Base-by-base conservation (phyloP, 2,329 filamentous ascomycete genomes). In the Exophiala sideris region DNA sequence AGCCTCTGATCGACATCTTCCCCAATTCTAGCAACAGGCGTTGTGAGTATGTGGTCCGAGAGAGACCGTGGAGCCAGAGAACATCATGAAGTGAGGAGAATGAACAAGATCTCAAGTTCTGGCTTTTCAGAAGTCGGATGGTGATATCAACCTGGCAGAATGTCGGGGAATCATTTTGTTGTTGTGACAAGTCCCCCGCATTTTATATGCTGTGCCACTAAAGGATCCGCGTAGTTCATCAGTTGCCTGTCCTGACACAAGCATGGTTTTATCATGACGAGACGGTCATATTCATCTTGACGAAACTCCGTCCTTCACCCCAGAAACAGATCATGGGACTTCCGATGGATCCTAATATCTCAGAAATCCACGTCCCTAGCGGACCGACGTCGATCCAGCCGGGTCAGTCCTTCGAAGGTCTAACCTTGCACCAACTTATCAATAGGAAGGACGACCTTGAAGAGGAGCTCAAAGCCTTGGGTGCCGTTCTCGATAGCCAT, bases 381-480 rank as follows among this genome's bases (percentile, higher is more conserved):
- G 91, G 91, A 57, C 88, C 89, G 33, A 86, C 85, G 8, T 86
- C 85, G 52, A 79, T 78, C 24, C 75, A 79, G 54, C 67, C 61
- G 39, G 73, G 78, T 50, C 70, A 74, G 40, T 88, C 87, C 70
- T 74, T 81, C 62, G 75, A 81, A 48, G 79, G 86, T 58, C 73
- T 90, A 63, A 86, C 88, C 46, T 83, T 96, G 67, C 75, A 81
- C 40, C 87, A 95, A 74, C 82, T 97, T 48, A 89, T 94, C 67
- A 80, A 81, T 33, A 88, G 90, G 74, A 97, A 96, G 71, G 86
- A 92, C 63, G 80, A 83, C 52, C 75, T 96, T 41, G 94, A 99
- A 73, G 84, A 83, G 45, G 92, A 99, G 74, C 80, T 99, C 56
- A 88, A 86, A 64, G 88, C 91, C 11, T 78, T 97, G 7, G 85